Conservation (phyloP, 1,284 basidiomycete species). For the Microbotryum silenes-acaulis region DNA sequence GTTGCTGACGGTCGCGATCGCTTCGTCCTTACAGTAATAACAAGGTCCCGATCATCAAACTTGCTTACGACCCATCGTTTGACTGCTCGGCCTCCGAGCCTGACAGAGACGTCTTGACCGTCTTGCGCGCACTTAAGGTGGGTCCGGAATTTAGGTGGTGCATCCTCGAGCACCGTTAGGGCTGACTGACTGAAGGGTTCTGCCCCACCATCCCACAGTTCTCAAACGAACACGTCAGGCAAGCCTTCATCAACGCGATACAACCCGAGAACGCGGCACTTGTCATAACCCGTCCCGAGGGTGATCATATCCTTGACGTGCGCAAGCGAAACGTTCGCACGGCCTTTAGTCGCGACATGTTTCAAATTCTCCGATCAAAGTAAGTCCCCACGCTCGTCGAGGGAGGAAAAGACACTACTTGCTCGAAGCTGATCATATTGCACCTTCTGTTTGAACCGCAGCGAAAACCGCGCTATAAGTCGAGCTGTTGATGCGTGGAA, state of each 20-base stretch:
- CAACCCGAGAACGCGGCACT: conserved; percentile 68
- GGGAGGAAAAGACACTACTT: too few species aligned
- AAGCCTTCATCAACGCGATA: conserved; percentile 67
- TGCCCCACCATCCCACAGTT: conserved; percentile 48
- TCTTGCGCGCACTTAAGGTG: conserved; percentile 77
- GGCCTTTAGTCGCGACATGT: conserved; percentile 32
- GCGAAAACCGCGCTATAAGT: too few species aligned
- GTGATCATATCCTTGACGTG: conserved; percentile 43
- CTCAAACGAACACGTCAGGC: conserved; percentile 63
- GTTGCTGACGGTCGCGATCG: background rate
- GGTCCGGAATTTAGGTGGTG: conserved; percentile 32
- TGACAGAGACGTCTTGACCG: conserved; percentile 54
- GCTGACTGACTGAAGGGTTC: background rate
- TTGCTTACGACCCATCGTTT: conserved; percentile 59
- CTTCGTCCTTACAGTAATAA: conserved; percentile 1
- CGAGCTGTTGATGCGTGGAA: conserved; percentile 36
- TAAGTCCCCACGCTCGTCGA: conserved; percentile 20
- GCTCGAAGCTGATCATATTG: too few species aligned
- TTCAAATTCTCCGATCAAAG: conserved; percentile 7
- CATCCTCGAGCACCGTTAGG: background rate
- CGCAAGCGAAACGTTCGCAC: conserved; percentile 31
- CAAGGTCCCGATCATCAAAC: conserved; percentile 54
- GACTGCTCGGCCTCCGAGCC: conserved; percentile 49
- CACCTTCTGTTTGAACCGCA: too few species aligned
- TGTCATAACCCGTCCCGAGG: conserved; percentile 54